Base-by-base conservation (phyloP, 306 rosid species). In the Gynostemma pentaphyllum region DNA sequence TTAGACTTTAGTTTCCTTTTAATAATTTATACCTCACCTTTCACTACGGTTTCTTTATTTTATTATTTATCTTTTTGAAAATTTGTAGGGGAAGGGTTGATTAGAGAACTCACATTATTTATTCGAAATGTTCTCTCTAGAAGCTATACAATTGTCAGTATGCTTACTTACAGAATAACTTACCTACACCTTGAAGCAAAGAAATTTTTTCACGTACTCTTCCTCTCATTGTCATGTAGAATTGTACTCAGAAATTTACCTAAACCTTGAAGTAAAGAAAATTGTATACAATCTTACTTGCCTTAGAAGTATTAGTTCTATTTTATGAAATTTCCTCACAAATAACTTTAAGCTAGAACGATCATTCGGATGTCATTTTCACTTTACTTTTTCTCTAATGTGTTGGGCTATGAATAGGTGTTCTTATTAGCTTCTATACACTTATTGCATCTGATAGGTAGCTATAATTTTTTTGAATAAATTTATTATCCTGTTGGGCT, bases 161-260 rank as follows among this genome's bases (percentile, higher is more conserved):
- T n/a, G n/a, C n/a, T n/a, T n/a, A n/a, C n/a, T n/a, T n/a, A n/a
- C 45, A 34, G 29, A 11, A 18, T 19, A 30, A 29, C 41, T 39
- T 59, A 21, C 46, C 63, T 59, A 7, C 46, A 34, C 19, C 46
- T 37, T 59, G 9, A 59, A 59, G 64, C 64, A 19, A 59, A 59
- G 45, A 59, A 19, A 59, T 19, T 15, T 3, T 36, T 21, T 29
- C 64, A 12, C 32, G 19, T 2, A 1, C 23, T 56, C 45, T 34
- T 21, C 16, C 22, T 27, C 64, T 34, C 64, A 5, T 41, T 36
- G 16, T 32, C 64, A 21, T 39, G 18, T 36, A 11, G 34, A 59
- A 14, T 59, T 51, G n/a, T 51, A 51, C 34, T 51, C 10, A 24
- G 5, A 51, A 51, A 51, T 2, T 14, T 12, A 42, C 57, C 5